These are phyloP conservation scores for Xylaria arbuscula DNA, from an alignment of 2,329 filamentous ascomycete species.

Conservation along the genomic window DNA sequence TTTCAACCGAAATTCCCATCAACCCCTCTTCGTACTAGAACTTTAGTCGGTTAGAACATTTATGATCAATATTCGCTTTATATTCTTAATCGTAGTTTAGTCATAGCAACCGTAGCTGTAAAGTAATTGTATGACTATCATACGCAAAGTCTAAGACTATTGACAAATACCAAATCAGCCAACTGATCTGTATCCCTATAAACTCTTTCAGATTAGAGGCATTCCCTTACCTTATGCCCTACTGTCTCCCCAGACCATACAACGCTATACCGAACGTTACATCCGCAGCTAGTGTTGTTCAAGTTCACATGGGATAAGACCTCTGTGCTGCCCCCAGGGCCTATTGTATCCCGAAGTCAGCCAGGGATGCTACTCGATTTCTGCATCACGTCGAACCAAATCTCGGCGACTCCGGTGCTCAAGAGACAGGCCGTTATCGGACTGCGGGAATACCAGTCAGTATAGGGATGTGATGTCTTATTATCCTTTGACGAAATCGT, in stretches of 20 bases:
- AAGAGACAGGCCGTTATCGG: not conserved
- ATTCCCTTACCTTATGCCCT: not conserved
- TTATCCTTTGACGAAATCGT: not conserved
- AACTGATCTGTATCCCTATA: too few relatives aligned
- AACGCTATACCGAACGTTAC: slow-evolving; percentile 1
- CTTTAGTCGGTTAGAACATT: not conserved
- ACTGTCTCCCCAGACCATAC: not conserved
- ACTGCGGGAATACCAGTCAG: not conserved
- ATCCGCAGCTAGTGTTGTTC: not conserved
- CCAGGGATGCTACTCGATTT: not conserved
- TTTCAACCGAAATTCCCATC: not conserved
- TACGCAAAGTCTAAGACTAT: not conserved
- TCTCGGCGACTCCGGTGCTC: slow-evolving; percentile 9
- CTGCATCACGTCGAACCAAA: slow-evolving; percentile 15
- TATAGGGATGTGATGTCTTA: not conserved
- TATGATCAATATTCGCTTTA: not conserved
- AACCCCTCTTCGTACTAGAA: not conserved
- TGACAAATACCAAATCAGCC: not conserved
- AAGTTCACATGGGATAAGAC: slow-evolving; percentile 4
- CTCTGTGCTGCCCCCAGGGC: not conserved
- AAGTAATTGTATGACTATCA: not conserved
- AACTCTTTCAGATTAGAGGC: not conserved
- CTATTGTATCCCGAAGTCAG: not conserved
- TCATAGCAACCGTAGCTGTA: not conserved
- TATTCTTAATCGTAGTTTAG: not conserved